Percentiles rank a stretch among this genome's conserved stretches.
Evolutionary conservation across 768 basidiomycete species (phyloP).

Genomic region (Podaxis sp.): DNA sequence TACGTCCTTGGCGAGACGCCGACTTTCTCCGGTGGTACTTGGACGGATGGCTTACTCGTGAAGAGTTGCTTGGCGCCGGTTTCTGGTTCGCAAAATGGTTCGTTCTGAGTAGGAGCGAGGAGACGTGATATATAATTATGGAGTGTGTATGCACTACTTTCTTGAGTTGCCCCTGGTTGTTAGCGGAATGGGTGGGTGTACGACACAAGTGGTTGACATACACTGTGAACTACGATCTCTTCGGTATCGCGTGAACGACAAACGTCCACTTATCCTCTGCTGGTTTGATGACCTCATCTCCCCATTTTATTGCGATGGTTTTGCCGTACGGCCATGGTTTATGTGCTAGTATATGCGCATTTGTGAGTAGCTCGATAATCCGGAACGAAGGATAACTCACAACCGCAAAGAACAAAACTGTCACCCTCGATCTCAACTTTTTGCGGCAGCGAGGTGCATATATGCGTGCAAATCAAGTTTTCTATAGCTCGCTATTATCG

Average conservation of each 20-base stretch:
- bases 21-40: slow-evolving; percentile 27
- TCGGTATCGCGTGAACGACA: slow-evolving; percentile 5
- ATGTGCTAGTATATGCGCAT: slow-evolving; percentile 19
- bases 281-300: slow-evolving; percentile 21
- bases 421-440: slow-evolving; percentile 28
- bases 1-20: slow-evolving; percentile 35
- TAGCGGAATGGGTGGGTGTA: background rate
- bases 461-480: slow-evolving; percentile 30
- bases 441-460: slow-evolving; percentile 25
- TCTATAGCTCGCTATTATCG: slow-evolving; percentile 31
- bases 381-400: slow-evolving; percentile 20
- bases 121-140: background rate
- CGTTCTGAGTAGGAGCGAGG: background rate
- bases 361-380: background rate
- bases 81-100: slow-evolving; percentile 26
- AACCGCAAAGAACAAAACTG: slow-evolving; percentile 28
- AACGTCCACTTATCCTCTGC: slow-evolving; percentile 35
- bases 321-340: slow-evolving; percentile 31
- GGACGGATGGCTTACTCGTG: slow-evolving; percentile 44
- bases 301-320: slow-evolving; percentile 29
- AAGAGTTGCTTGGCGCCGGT: slow-evolving; percentile 29
- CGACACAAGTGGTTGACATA: background rate
- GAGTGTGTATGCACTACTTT: background rate
- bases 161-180: background rate
- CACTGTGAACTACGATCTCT: no score